Evolutionary conservation across 345 rosid genomes (phyloP).

Genomic region (Syzygium aqueum): DNA sequence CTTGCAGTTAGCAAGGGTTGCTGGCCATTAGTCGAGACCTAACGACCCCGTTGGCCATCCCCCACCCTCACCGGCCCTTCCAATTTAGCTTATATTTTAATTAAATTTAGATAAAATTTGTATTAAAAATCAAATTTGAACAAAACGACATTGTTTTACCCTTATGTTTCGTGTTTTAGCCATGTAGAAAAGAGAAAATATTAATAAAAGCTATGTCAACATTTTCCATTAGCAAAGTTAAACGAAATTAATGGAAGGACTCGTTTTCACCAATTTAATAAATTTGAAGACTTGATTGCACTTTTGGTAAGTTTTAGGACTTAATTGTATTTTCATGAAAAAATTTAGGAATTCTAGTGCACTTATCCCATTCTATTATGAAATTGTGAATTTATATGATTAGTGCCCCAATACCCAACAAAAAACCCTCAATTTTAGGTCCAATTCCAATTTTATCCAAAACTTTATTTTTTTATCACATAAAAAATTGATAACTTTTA

Average conservation of each 20-base stretch:
- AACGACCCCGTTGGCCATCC: accelerated
- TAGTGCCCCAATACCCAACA: too few relatives aligned
- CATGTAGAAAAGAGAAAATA: background rate
- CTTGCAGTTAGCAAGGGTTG: too few relatives aligned
- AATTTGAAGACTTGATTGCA: accelerated
- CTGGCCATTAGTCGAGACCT: accelerated
- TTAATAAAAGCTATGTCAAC: background rate
- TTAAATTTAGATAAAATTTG: background rate
- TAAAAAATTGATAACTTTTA: too few relatives aligned
- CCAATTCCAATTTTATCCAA: too few relatives aligned
- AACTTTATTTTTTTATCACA: too few relatives aligned
- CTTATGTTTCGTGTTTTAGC: background rate
- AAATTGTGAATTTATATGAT: background rate
- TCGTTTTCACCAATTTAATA: background rate
- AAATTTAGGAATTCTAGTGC: background rate
- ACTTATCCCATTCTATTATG: background rate
- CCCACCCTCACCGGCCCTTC: accelerated
- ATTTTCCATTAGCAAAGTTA: background rate
- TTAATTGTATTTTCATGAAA: too few relatives aligned
- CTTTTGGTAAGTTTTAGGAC: background rate
- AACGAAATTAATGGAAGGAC: accelerated
- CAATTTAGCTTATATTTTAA: background rate
- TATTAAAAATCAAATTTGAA: background rate
- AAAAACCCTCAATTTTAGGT: too few relatives aligned
- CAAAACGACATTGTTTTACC: background rate